Evolutionary conservation across 73 alveolate species (phyloP).

Genomic region (Paramecium pentaurelia): DNA sequence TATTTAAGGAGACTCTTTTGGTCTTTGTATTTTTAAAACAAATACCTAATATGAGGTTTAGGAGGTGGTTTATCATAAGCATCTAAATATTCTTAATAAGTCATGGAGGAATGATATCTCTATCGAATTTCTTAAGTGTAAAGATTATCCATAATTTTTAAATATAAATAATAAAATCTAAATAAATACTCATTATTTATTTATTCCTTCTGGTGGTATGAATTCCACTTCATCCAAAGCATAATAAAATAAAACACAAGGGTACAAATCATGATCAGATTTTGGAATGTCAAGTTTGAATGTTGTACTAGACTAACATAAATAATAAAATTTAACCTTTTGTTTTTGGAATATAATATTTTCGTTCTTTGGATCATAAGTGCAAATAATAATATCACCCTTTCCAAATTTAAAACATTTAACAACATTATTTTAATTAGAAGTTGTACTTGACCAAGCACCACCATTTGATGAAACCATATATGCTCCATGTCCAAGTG

Average conservation of each 20-base stretch:
- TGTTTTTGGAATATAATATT: not conserved
- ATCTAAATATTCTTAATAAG: not conserved
- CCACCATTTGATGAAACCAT: constrained; percentile 48
- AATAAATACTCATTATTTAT: constrained; percentile 14
- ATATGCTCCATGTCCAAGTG: constrained; percentile 27
- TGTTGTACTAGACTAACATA: not conserved
- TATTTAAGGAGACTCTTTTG: not conserved
- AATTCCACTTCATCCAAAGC: constrained; percentile 62
- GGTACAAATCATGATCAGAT: constrained; percentile 11
- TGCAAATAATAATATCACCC: constrained; percentile 7
- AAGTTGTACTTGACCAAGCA: constrained; percentile 39
- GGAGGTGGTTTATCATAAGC: not conserved
- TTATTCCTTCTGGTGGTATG: constrained; percentile 34
- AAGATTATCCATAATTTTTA: not conserved
- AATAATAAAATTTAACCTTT: not conserved
- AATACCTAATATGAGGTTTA: not conserved
- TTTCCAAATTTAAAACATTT: constrained; percentile 51
- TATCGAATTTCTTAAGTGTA: not conserved
- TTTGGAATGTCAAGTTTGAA: constrained; percentile 32
- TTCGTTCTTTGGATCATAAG: constrained; percentile 45
- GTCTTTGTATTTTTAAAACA: not conserved
- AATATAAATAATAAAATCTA: not conserved
- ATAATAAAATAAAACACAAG: constrained; percentile 62
- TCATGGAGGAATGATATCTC: not conserved
- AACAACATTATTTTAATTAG: constrained; percentile 49